Evolutionary conservation across 2,329 filamentous ascomycete genomes (phyloP), one percentile per base, ranked within the genome.

Genomic region (Ramularia endophylla): DNA sequence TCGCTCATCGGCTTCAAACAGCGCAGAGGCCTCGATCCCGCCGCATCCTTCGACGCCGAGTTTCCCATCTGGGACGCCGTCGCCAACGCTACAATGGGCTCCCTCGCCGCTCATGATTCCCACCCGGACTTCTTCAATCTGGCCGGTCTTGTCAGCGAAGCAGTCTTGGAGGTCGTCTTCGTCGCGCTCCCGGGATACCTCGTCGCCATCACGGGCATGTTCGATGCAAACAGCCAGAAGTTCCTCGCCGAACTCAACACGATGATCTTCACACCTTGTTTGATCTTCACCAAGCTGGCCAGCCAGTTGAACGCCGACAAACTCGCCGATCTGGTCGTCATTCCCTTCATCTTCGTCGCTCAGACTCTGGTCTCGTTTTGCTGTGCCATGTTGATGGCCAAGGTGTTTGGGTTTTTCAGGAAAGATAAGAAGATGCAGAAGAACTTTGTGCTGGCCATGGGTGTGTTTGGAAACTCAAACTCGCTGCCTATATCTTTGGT

Each of bases 361-460:
- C 90, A 95, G 68, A 95, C 88, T 0, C 54, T 84, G 7, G 81
- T 97, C 19, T 97, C 90, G 11, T 98, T 88, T 68, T 40, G 78
- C 3, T 87, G 88, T 40, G 82, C 89, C 2, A 67, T 80, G 7
- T 57, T 75, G 9, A 77, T 97, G 40, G 78, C 85, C 13, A 83
- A 78, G 65, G 69, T 80, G 36, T 94, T 89, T 63, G 74, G 85
- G 12, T 89, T 98, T 66, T 46, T 46, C 5, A 41, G 43, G 40
- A 56, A 55, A 41, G 28, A 51, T 29, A 59, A 59, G 50, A 88
- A 85, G 64, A 80, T 90, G 48, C 85, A 88, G 30, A 78, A 83
- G 52, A 98, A 98, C 68, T 98, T 98, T 59, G 85, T 98, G 30
- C 85, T 87, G 22, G 92, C 92, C 39, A 98, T 98, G 92, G 89